Conservation (phyloP, 2,329 filamentous ascomycete genomes). For the Rhynchosporium graminicola region DNA sequence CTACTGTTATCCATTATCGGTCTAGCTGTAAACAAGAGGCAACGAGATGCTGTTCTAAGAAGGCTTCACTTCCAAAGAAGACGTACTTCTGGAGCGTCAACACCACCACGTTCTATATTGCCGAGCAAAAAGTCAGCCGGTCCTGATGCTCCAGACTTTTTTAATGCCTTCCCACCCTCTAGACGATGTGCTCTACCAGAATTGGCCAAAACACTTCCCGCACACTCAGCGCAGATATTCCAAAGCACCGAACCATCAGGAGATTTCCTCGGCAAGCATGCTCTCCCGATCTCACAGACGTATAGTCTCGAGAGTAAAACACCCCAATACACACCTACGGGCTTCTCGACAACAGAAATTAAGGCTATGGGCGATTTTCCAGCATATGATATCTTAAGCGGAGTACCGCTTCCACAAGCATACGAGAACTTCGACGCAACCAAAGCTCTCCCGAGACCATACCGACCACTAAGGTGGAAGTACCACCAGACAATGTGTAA, state of each 20-base stretch:
- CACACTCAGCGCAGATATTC: slow-evolving; percentile 27
- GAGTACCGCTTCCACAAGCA: slow-evolving; percentile 68
- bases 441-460: slow-evolving; percentile 70
- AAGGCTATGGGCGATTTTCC: slow-evolving; percentile 73
- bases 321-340: slow-evolving; percentile 60
- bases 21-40: slow-evolving; percentile 31
- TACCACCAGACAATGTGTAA: slow-evolving; percentile 93
- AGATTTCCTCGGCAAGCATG: slow-evolving; percentile 29
- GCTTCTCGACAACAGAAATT: slow-evolving; percentile 71
- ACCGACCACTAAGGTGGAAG: slow-evolving; percentile 78
- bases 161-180: slow-evolving; percentile 37
- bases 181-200: slow-evolving; percentile 34
- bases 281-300: slow-evolving; percentile 31
- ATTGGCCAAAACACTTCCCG: slow-evolving; percentile 29
- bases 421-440: slow-evolving; percentile 67
- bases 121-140: slow-evolving; percentile 26
- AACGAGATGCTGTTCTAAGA: slow-evolving; percentile 32
- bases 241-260: slow-evolving; percentile 24
- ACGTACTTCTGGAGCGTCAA: slow-evolving; percentile 38
- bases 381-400: slow-evolving; percentile 73
- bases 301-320: slow-evolving; percentile 34
- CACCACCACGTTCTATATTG: slow-evolving; percentile 39
- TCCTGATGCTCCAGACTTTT: slow-evolving; percentile 26
- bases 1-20: slow-evolving; percentile 29
- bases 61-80: slow-evolving; percentile 35